Base-by-base conservation (phyloP, 176 grass and related monocot species). In the Stipa capillata region DNA sequence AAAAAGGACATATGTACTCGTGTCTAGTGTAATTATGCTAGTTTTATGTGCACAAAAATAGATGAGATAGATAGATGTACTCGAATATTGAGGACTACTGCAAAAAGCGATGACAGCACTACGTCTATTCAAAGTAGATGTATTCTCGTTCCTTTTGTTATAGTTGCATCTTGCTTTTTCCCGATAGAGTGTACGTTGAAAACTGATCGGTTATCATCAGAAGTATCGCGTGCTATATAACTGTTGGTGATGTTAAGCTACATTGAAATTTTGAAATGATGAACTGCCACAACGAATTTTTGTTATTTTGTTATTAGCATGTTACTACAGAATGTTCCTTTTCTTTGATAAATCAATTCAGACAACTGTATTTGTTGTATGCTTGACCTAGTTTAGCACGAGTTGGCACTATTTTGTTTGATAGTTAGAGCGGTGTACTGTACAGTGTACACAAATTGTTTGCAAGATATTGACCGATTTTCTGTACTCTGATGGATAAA, bases 401-500 rank as follows among this genome's bases (percentile, higher is more conserved):
- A 69, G 49, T 4, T 43, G 3, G 27, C 78, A 54, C n/a, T 57
- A 40, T 81, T 54, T 21, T 82, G 18, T 57, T 42, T 31, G 56
- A 79, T 14, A 36, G 43, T 37, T 2, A 34, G 29, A 45, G 76
- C n/a, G n/a, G n/a, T n/a, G n/a, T 33, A n/a, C n/a, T n/a, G n/a
- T n/a, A n/a, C 1, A 69, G 25, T 48, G 42, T 48, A 45, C 11
- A 29, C 12, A 20, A 6, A 62, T 53, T 56, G 36, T 12, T 77
- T 35, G 65, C 3, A 52, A 59, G 79, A 78, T 79, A 39, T 45
- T 40, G 73, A 65, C 56, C 34, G 23, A 15, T 23, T n/a, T 52
- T 83, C 58, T 83, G 66, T 78, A 66, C 20, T 73, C 67, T 58
- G 66, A 36, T 45, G 6, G 74, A 55, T 88, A 65, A 83, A 73